Base-by-base conservation (phyloP, 768 basidiomycete genomes). In the Kondoa malvinella region DNA sequence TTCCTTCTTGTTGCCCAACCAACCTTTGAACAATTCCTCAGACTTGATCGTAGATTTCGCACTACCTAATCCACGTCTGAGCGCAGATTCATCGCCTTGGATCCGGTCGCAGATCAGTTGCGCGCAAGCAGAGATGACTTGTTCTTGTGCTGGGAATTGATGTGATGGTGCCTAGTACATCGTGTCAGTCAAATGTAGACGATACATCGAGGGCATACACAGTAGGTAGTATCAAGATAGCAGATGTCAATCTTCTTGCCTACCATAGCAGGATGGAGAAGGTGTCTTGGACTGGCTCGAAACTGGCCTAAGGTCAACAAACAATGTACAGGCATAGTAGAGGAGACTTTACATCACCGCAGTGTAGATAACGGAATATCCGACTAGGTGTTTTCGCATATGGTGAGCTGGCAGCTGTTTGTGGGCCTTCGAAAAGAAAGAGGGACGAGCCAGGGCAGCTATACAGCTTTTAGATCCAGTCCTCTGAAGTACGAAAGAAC, bases 191-290 rank as follows among this genome's bases (percentile, higher is more conserved):
- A 29, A 64, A 67, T 29, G 21, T 30, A 17, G 57, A 56, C 4
- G 33, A 57, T 17, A 61, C 2, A 56, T 25, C 57, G 30, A 29
- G n/a, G 12, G 30, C 57, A 4, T 29, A 59, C 57, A 16, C 3
- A 66, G 77, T 96, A 96, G 0, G 95, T 99, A 2, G 95, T 96
- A 75, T 99, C 95, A 30, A 99, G 81, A 76, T 99, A 97, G 40
- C 92, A 83, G 64, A 86, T 83, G 71, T 97, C 91, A 4, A 97
- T 82, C 34, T 79, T 79, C 74, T 91, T 94, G 34, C 85, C 86
- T 68, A 83, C 84, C 66, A 97, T 81, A 1, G 84, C 84, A 0
- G 90, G 89, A 76, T 99, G 95, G 12, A 86, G 74, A 26, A 89
- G 83, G 77, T 95, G 92, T 60, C 82, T 81, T 0, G 95, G 95